Evolutionary conservation across 768 basidiomycete species (phyloP).

Genomic region (Strobilomyces echinocephalus): DNA sequence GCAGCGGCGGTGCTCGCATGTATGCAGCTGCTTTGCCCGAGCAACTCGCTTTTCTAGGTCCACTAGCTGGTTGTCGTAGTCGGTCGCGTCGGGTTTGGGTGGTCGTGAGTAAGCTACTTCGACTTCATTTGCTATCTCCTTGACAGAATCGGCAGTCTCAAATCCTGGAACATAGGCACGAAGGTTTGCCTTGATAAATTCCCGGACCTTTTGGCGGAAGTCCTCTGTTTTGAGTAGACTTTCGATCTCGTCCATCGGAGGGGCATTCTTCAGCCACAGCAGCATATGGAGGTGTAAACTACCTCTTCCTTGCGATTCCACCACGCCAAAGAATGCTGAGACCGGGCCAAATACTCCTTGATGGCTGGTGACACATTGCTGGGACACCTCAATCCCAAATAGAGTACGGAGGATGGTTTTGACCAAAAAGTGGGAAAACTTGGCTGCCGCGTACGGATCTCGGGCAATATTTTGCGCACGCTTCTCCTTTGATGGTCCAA

Average conservation of each 20-base stretch:
- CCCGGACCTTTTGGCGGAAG: background rate
- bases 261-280: background rate
- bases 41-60: no score
- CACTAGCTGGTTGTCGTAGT: no score
- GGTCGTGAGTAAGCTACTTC: no score
- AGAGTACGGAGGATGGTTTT: rapidly evolving
- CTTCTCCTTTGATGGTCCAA: background rate
- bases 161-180: no score
- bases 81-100: no score
- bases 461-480: background rate
- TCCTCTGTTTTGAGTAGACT: background rate
- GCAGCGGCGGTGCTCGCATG: no score
- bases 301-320: background rate
- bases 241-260: background rate
- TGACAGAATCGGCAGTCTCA: no score
- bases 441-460: background rate
- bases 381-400: constrained; percentile 1
- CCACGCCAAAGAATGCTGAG: background rate
- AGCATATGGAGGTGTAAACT: constrained; percentile 3
- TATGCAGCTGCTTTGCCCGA: no score
- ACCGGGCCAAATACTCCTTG: background rate
- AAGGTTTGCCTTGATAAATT: background rate
- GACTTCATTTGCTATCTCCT: no score
- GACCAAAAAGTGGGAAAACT: background rate
- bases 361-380: no score